A percentile compares a stretch with the other conserved stretches of the same genome.
Conservation (phyloP, 208 protist species). For the Wallacemonas sp. region DNA sequence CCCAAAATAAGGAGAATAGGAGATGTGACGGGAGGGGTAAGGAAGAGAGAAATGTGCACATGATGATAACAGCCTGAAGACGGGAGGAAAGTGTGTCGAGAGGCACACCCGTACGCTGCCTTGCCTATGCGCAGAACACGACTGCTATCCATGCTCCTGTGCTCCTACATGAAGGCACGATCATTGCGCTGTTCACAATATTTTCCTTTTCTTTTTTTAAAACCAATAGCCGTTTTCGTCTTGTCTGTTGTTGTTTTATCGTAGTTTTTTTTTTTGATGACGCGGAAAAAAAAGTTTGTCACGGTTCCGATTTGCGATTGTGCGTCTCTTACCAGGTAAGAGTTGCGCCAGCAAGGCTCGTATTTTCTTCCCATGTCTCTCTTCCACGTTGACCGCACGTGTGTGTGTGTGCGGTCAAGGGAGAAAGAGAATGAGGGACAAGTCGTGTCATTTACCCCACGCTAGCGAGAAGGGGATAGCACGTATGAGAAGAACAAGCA, state of each 20-base stretch:
- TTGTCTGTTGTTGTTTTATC: too few relatives aligned
- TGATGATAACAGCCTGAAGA: too few relatives aligned
- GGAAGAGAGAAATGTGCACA: conserved; percentile 1
- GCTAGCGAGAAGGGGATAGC: not conserved
- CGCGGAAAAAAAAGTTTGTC: not conserved
- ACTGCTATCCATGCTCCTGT: too few relatives aligned
- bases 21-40: too few relatives aligned
- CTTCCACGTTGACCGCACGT: not conserved
- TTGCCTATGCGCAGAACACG: too few relatives aligned
- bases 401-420: not conserved
- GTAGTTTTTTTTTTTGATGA: not conserved
- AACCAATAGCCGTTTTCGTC: too few relatives aligned
- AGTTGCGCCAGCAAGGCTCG: not conserved
- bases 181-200: not conserved
- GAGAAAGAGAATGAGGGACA: not conserved
- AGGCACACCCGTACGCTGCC: too few relatives aligned
- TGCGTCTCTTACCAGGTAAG: not conserved
- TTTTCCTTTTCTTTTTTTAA: not conserved
- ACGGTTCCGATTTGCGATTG: not conserved
- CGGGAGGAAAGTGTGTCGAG: too few relatives aligned
- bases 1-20: too few relatives aligned
- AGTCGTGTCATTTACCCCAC: not conserved
- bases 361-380: not conserved
- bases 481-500: conserved; percentile 1
- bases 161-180: too few relatives aligned